phyloP scores from a whole-genome alignment of 2,329 filamentous ascomycete species.

The Aspergillus terreus region DNA sequence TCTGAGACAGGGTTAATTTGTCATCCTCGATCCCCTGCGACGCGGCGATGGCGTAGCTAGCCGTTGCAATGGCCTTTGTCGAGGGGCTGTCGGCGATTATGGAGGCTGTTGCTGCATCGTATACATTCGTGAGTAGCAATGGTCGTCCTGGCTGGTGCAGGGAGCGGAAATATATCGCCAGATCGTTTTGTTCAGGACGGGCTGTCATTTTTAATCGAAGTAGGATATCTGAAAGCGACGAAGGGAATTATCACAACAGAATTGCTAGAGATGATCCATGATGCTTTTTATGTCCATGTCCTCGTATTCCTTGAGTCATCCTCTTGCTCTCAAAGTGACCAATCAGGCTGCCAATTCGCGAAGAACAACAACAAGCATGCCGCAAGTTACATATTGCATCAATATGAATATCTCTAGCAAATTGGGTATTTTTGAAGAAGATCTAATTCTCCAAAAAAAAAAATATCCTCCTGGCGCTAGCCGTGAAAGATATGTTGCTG shows the following conservation, averaged over 20 bases:
- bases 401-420: no score
- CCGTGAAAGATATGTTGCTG: no score
- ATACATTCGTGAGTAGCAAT: slow-evolving; percentile 54
- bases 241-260: background rate
- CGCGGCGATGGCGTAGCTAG: slow-evolving; percentile 50
- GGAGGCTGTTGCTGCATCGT: slow-evolving; percentile 50
- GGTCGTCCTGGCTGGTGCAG: slow-evolving; percentile 53
- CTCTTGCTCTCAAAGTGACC: slow-evolving; percentile 14
- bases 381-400: no score
- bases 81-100: slow-evolving; percentile 37
- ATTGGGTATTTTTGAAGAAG: no score
- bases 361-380: no score
- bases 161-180: slow-evolving; percentile 32
- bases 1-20: slow-evolving; percentile 49
- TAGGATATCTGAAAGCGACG: no score
- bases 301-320: slow-evolving; percentile 2
- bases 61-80: slow-evolving; percentile 47
- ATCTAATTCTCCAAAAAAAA: no score
- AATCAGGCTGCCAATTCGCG: slow-evolving; percentile 2
- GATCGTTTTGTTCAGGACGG: slow-evolving; percentile 11
- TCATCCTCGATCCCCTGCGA: slow-evolving; percentile 45
- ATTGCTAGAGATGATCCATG: background rate
- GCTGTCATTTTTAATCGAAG: background rate
- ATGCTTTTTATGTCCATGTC: background rate
- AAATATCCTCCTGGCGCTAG: no score